Evolutionary conservation across 768 basidiomycete species (phyloP).

Genomic region (Trametes sanguinea): DNA sequence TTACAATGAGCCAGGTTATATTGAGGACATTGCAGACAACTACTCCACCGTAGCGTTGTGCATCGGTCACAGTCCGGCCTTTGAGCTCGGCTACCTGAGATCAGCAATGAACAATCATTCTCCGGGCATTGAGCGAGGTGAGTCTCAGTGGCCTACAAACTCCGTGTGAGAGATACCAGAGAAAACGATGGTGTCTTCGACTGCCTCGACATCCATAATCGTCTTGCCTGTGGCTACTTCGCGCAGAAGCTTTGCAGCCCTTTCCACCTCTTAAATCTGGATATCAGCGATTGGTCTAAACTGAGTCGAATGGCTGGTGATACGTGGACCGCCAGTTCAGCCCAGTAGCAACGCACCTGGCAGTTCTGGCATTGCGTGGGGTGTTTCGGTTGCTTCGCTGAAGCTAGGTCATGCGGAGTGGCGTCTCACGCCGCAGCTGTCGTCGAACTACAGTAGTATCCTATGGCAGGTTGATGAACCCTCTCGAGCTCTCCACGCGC

Average conservation of each 20-base stretch:
- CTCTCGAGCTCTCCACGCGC: no score
- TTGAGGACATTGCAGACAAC: no score
- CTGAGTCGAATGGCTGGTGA: neutral
- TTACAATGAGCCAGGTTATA: neutral
- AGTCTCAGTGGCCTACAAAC: conserved; percentile 53
- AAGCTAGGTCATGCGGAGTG: no score
- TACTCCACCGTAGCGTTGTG: conserved; percentile 53
- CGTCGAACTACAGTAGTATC: no score
- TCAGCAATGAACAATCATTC: no score
- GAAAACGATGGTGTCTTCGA: conserved; percentile 65
- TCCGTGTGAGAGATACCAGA: conserved; percentile 53
- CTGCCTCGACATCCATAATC: conserved; percentile 58
- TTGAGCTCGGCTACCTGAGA: conserved; percentile 54
- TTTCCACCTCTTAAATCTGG: conserved; percentile 60
- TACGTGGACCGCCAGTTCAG: neutral
- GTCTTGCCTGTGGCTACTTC: conserved; percentile 52
- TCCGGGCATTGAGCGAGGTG: no score
- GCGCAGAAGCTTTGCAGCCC: conserved; percentile 59
- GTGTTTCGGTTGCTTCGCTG: no score
- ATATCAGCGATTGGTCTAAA: neutral
- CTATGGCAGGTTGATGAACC: no score
- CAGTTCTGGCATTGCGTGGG: conserved; percentile 8
- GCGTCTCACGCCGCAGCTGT: no score
- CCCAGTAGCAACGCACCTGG: neutral
- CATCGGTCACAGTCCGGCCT: conserved; percentile 48